Conservation (phyloP, 805 yeast species). For the Barnettozyma sucrosica region DNA sequence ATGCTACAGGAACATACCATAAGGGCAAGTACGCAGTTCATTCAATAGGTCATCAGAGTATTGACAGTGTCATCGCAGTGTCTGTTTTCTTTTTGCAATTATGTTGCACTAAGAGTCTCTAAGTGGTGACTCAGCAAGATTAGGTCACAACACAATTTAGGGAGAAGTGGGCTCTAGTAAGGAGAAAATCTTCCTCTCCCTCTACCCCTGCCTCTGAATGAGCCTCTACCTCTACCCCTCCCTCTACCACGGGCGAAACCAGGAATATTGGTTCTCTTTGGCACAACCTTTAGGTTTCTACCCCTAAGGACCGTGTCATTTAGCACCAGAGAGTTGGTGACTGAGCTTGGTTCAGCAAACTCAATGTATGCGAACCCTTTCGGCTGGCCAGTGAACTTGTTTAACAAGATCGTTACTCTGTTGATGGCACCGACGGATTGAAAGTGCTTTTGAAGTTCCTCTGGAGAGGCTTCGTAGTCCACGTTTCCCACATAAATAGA, state of each 20-base stretch:
- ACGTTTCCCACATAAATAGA: constrained; percentile 82
- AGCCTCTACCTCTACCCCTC: constrained; percentile 45
- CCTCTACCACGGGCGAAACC: constrained; percentile 49
- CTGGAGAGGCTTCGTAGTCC: constrained; percentile 73
- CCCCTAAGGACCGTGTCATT: constrained; percentile 65
- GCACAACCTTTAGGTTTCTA: constrained; percentile 64
- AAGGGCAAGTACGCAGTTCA: background rate
- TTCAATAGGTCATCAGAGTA: background rate
- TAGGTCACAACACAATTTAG: background rate
- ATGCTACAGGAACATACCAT: background rate
- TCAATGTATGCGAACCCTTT: constrained; percentile 87
- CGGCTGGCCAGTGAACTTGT: constrained; percentile 73
- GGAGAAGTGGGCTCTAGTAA: constrained; percentile 26
- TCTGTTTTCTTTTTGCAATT: background rate
- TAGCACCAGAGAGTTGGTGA: constrained; percentile 56
- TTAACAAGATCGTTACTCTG: constrained; percentile 71
- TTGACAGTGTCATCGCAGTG: background rate
- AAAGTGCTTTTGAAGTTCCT: constrained; percentile 73
- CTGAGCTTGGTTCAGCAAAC: constrained; percentile 62
- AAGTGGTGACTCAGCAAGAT: background rate
- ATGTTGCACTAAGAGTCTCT: background rate
- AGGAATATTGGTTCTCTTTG: constrained; percentile 79
- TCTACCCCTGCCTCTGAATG: constrained; percentile 30
- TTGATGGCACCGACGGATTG: constrained; percentile 65
- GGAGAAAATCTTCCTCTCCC: constrained; percentile 42